Evolutionary conservation across 306 rosid genomes (phyloP).

Genomic region (Astragalus glycyphyllos): DNA sequence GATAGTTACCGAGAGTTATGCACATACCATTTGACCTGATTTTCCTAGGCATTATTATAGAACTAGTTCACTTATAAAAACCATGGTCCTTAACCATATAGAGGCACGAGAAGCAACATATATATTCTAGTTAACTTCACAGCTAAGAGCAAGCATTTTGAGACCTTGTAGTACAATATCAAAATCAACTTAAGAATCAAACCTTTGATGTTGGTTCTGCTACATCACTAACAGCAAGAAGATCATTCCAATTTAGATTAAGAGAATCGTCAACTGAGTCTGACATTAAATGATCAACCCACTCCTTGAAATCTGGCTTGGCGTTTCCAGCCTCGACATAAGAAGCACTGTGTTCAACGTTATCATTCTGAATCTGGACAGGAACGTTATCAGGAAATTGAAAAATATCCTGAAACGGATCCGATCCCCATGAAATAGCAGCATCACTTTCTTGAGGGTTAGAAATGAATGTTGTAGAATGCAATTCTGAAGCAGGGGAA

Average conservation of each 20-base stretch:
- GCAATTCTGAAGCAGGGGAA: constrained; percentile 54
- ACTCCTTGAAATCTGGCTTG: constrained; percentile 62
- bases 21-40: constrained; percentile 29
- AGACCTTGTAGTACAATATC: constrained; percentile 29
- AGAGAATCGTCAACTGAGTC: constrained; percentile 54
- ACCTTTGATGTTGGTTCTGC: constrained; percentile 66
- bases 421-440: constrained; percentile 64
- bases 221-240: constrained; percentile 55
- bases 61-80: constrained; percentile 33
- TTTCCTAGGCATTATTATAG: constrained; percentile 23
- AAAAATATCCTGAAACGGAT: constrained; percentile 62
- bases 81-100: constrained; percentile 37
- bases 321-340: constrained; percentile 52
- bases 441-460: constrained; percentile 52
- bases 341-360: constrained; percentile 51
- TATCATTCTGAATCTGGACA: constrained; percentile 64
- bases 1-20: background rate
- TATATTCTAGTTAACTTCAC: constrained; percentile 36
- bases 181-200: constrained; percentile 46
- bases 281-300: constrained; percentile 76
- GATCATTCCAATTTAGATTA: constrained; percentile 67
- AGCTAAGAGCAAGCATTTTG: constrained; percentile 8
- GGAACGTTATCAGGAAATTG: constrained; percentile 56
- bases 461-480: constrained; percentile 48
- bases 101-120: constrained; percentile 17